Evolutionary conservation across 2,329 filamentous ascomycete genomes (phyloP).

Genomic region (Trichoderma pleuroti): DNA sequence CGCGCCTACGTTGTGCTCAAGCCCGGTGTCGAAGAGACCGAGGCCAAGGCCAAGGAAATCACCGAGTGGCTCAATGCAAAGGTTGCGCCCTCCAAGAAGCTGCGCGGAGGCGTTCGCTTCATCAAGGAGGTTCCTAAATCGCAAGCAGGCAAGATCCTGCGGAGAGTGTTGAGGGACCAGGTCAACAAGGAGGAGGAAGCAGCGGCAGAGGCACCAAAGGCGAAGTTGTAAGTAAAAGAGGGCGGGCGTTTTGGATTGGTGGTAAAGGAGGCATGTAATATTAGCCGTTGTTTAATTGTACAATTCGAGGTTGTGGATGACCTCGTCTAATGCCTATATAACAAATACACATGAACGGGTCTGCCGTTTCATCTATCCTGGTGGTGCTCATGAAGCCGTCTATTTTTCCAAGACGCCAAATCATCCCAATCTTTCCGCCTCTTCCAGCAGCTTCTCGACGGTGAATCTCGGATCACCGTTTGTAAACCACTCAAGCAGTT

Average conservation of each 20-base stretch:
- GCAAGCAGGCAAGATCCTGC: slow-evolving; percentile 49
- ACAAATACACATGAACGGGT: slow-evolving; percentile 1
- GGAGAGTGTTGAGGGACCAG: slow-evolving; percentile 47
- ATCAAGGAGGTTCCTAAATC: slow-evolving; percentile 69
- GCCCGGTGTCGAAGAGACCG: slow-evolving; percentile 35
- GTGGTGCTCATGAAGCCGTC: not conserved
- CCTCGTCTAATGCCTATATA: not conserved
- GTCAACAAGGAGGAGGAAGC: slow-evolving; percentile 32
- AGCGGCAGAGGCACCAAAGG: slow-evolving; percentile 19
- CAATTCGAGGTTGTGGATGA: not conserved
- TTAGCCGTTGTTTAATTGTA: slow-evolving; percentile 1
- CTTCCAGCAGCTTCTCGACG: slow-evolving; percentile 80
- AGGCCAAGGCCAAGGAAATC: slow-evolving; percentile 35
- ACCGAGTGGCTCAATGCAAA: slow-evolving; percentile 46
- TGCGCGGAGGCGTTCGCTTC: slow-evolving; percentile 69
- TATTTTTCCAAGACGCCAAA: not conserved
- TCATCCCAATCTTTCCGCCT: slow-evolving; percentile 74
- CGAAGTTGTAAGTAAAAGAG: slow-evolving; percentile 36
- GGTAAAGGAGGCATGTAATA: not conserved
- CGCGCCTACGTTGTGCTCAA: slow-evolving; percentile 42
- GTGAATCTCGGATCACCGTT: slow-evolving; percentile 74
- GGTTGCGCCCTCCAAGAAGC: slow-evolving; percentile 63
- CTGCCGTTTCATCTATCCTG: not conserved
- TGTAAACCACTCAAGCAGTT: slow-evolving; percentile 77
- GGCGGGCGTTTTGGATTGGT: not conserved